A percentile compares a stretch with the other conserved stretches of the same genome.
Evolutionary conservation across 352 stramenopile species (phyloP).

Genomic region (Thalassiosira allenii): DNA sequence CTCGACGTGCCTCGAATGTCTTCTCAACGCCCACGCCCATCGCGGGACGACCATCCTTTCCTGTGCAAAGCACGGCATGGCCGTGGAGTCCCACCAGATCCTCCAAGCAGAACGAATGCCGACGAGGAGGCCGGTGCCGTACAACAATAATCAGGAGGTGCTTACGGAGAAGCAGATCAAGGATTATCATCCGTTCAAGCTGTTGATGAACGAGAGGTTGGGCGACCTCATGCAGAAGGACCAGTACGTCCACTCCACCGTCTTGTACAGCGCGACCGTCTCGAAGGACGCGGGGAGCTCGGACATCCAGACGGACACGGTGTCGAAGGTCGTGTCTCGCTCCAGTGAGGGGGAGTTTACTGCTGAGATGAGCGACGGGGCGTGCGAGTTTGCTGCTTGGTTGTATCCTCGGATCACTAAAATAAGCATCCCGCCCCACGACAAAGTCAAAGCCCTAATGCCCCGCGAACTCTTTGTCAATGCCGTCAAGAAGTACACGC

Average conservation of each 20-base stretch:
- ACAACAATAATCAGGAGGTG: background rate
- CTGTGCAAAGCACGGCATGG: background rate
- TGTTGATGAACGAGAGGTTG: background rate
- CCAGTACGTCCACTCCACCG: background rate
- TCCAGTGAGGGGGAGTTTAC: background rate
- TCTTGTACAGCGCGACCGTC: background rate
- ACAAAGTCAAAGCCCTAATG: background rate
- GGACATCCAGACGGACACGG: background rate
- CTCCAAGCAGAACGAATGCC: background rate
- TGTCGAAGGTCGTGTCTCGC: background rate
- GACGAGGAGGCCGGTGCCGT: background rate
- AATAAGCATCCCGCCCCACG: background rate
- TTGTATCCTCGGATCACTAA: background rate
- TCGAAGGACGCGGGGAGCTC: background rate
- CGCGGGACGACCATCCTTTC: background rate
- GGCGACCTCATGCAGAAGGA: background rate
- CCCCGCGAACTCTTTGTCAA: background rate
- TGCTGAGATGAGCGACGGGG: background rate
- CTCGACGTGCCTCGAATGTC: background rate
- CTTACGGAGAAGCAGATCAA: background rate
- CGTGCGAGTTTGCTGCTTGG: constrained; percentile 1
- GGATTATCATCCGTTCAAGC: background rate
- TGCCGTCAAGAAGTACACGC: constrained; percentile 7
- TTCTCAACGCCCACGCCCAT: background rate
- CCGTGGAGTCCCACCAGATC: background rate